Evolutionary conservation across 352 stramenopile genomes (phyloP).

Genomic region (Albugo candida): DNA sequence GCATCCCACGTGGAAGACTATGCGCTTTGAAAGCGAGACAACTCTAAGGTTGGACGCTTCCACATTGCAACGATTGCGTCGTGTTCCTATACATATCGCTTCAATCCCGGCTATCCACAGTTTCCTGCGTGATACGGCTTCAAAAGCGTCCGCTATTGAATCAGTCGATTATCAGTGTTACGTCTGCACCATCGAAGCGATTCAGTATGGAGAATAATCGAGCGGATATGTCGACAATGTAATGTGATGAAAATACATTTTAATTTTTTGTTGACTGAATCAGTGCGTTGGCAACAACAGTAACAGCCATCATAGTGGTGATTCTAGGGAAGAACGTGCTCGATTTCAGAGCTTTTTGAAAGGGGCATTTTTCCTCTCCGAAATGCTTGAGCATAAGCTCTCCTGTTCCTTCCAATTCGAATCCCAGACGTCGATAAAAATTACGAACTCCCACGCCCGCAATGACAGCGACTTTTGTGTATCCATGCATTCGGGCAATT

Average conservation of each 20-base stretch:
- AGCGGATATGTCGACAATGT: too few species aligned
- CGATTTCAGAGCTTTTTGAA: too few species aligned
- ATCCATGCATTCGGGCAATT: constrained; percentile 45
- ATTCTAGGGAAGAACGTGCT: too few species aligned
- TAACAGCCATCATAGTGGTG: neutral
- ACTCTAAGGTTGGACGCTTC: neutral
- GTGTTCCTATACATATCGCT: too few species aligned
- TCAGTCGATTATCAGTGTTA: too few species aligned
- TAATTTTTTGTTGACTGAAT: neutral
- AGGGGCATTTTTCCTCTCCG: constrained; percentile 1
- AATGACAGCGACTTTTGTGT: constrained; percentile 76
- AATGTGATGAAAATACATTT: neutral
- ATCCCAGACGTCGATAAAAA: constrained; percentile 80
- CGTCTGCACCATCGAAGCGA: too few species aligned
- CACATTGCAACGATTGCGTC: neutral
- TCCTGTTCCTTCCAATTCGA: constrained; percentile 67
- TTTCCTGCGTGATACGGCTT: too few species aligned
- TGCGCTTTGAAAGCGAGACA: neutral
- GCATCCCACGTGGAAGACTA: neutral
- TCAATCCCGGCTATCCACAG: too few species aligned
- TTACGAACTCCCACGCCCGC: constrained; percentile 80
- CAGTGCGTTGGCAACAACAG: neutral
- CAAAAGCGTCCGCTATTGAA: too few species aligned
- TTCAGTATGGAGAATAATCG: too few species aligned
- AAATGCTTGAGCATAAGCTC: constrained; percentile 80